phyloP scores from a whole-genome alignment of 495 filamentous ascomycete genomes.

The Margaritispora aquatica region DNA sequence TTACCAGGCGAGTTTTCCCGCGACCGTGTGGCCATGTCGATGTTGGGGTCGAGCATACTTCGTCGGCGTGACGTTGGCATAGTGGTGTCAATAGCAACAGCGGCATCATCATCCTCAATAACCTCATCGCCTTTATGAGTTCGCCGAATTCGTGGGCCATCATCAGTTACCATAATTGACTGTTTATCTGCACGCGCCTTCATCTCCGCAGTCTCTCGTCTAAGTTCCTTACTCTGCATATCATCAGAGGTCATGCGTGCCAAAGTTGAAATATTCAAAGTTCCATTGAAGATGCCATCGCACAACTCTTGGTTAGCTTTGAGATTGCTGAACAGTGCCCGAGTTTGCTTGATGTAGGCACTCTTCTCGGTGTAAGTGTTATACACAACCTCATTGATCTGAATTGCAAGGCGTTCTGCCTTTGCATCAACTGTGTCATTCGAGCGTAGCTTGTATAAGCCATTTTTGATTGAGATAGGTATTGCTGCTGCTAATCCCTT shows the following conservation, averaged over 20 bases:
- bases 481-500: slow-evolving; percentile 38
- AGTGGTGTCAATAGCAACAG: slow-evolving; percentile 30
- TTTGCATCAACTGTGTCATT: slow-evolving; percentile 31
- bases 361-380: slow-evolving; percentile 36
- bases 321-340: slow-evolving; percentile 69
- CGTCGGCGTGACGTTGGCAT: slow-evolving; percentile 35
- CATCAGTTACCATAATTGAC: slow-evolving; percentile 74
- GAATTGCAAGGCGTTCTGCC: slow-evolving; percentile 45
- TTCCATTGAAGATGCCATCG: slow-evolving; percentile 64
- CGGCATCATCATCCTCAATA: slow-evolving; percentile 57
- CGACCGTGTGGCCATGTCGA: slow-evolving; percentile 23
- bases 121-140: slow-evolving; percentile 96
- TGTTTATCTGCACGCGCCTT: slow-evolving; percentile 71
- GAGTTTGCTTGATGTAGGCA: slow-evolving; percentile 37
- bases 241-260: slow-evolving; percentile 81
- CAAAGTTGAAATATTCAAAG: slow-evolving; percentile 63
- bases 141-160: slow-evolving; percentile 75
- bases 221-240: slow-evolving; percentile 85
- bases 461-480: slow-evolving; percentile 36
- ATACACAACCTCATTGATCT: slow-evolving; percentile 61
- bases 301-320: slow-evolving; percentile 78
- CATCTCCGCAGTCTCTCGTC: slow-evolving; percentile 71
- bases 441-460: slow-evolving; percentile 28
- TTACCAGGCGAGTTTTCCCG: slow-evolving; percentile 24
- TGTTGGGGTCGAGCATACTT: slow-evolving; percentile 31